Conservation (phyloP, 495 filamentous ascomycete genomes). For the Articulospora tetracladia region DNA sequence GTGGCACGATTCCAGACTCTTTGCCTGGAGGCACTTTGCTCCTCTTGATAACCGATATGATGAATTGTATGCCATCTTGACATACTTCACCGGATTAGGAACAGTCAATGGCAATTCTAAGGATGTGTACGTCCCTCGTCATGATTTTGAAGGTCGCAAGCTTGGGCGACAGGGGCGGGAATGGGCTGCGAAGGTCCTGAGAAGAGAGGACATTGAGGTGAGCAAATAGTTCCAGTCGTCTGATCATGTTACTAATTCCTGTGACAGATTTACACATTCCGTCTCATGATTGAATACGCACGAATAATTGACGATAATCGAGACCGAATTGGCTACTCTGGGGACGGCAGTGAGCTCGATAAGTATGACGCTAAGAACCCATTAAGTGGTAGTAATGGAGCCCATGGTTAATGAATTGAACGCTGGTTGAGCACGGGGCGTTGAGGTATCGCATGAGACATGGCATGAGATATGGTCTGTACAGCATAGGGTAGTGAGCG, state of each 20-base stretch:
- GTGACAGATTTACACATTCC: conserved; percentile 54
- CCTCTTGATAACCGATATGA: conserved; percentile 77
- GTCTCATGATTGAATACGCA: conserved; percentile 69
- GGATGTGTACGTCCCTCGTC: conserved; percentile 34
- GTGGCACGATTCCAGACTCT: conserved; percentile 69
- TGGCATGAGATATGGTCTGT: not conserved
- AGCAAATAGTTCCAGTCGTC: not conserved
- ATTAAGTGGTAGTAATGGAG: conserved; percentile 9
- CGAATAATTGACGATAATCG: conserved; percentile 62
- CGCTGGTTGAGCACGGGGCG: not conserved
- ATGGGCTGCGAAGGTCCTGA: conserved; percentile 65
- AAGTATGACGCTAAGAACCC: conserved; percentile 16
- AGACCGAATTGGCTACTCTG: conserved; percentile 54
- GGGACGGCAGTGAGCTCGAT: conserved; percentile 24
- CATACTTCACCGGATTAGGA: conserved; percentile 68
- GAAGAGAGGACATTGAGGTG: conserved; percentile 63
- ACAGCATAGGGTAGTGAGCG: not conserved
- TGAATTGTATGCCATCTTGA: conserved; percentile 72
- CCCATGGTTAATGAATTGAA: conserved; percentile 3
- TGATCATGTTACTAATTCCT: not conserved
- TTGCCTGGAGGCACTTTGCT: conserved; percentile 71
- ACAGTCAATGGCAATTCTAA: conserved; percentile 38
- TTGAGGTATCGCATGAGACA: not conserved
- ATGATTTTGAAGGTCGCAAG: conserved; percentile 40
- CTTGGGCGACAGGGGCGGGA: conserved; percentile 59